A percentile compares a stretch with the other conserved stretches of the same genome.
These are phyloP conservation scores for Tetrapisispora nanseiensis DNA, from an alignment of 805 yeast species.

Conservation along the genomic window DNA sequence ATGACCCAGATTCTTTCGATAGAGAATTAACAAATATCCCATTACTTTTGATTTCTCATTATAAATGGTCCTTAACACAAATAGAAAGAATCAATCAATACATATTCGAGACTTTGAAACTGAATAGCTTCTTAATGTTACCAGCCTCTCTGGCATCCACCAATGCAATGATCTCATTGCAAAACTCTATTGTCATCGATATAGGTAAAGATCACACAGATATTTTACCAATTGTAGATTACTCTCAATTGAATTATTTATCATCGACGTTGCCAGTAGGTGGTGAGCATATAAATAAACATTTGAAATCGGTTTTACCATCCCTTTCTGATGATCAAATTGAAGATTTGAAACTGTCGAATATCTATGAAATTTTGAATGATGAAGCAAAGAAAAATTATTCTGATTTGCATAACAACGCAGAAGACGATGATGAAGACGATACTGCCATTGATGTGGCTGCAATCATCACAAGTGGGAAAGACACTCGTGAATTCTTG, in stretches of 20 bases:
- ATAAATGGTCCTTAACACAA: constrained; percentile 58
- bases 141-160: constrained; percentile 61
- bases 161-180: constrained; percentile 60
- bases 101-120: constrained; percentile 60
- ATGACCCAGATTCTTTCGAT: constrained; percentile 22
- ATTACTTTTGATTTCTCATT: constrained; percentile 53
- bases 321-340: constrained; percentile 46
- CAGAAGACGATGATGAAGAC: constrained; percentile 34
- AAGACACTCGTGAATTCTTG: constrained; percentile 56
- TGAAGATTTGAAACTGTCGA: constrained; percentile 63
- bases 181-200: constrained; percentile 68
- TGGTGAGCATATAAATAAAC: constrained; percentile 51
- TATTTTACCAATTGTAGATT: constrained; percentile 70
- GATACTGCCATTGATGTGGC: constrained; percentile 84
- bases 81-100: constrained; percentile 65
- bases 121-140: constrained; percentile 61
- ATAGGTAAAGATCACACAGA: constrained; percentile 71
- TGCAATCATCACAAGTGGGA: constrained; percentile 69
- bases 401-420: constrained; percentile 49
- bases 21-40: constrained; percentile 44
- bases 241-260: constrained; percentile 50
- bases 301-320: constrained; percentile 47
- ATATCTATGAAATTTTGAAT: constrained; percentile 69
- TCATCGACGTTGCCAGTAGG: constrained; percentile 45
- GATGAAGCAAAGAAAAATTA: constrained; percentile 55